These are phyloP conservation scores for Capsicum rhomboideum DNA, from an alignment of 257 asterid genomes.

Conservation along the genomic window DNA sequence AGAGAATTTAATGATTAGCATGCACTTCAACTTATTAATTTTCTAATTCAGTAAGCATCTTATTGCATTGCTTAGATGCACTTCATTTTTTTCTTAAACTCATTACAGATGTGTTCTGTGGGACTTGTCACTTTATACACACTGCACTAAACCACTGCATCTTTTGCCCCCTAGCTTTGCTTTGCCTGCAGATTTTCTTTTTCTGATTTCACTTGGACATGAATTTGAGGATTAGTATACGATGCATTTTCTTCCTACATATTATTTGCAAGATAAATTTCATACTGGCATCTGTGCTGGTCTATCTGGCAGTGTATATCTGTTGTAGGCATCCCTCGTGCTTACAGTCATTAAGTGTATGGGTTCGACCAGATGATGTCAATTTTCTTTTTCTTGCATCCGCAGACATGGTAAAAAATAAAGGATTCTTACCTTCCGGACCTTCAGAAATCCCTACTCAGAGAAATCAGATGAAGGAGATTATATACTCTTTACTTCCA, in stretches of 20 bases:
- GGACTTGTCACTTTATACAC: neutral
- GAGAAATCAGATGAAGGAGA: constrained; percentile 61
- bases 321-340: neutral
- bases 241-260: neutral
- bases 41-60: neutral
- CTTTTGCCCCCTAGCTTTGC: neutral
- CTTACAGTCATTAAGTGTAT: neutral
- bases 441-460: constrained; percentile 73
- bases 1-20: neutral
- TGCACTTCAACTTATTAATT: neutral
- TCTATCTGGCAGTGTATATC: neutral
- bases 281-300: neutral
- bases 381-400: neutral
- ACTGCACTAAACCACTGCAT: neutral
- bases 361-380: neutral
- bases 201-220: neutral
- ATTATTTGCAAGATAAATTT: neutral
- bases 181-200: neutral
- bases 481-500: constrained; percentile 65
- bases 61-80: neutral
- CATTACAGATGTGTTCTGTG: neutral
- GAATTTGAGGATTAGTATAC: neutral
- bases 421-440: constrained; percentile 92
- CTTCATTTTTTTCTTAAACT: neutral
- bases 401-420: constrained; percentile 86